phyloP scores from a whole-genome alignment of 805 yeast species.

The Saturnispora gosingensis region DNA sequence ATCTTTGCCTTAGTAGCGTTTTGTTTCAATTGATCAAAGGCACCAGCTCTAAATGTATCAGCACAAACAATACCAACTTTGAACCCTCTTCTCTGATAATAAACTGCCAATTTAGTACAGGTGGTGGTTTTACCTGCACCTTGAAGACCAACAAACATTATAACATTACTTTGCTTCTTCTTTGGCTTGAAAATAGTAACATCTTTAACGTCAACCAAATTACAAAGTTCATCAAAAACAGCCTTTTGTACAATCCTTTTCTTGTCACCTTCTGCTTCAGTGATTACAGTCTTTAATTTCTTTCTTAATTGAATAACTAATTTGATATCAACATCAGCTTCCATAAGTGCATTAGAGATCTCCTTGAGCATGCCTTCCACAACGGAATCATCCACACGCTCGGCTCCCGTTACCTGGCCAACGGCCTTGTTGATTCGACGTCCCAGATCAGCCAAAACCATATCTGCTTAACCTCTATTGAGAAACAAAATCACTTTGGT shows the following conservation, averaged over 20 bases:
- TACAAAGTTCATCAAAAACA: constrained; percentile 86
- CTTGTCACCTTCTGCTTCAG: constrained; percentile 56
- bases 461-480: constrained; percentile 18
- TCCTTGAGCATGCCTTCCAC: constrained; percentile 73
- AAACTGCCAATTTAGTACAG: constrained; percentile 92
- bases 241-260: constrained; percentile 81
- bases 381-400: constrained; percentile 47
- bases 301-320: constrained; percentile 72
- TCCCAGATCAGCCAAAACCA: constrained; percentile 79
- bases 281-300: constrained; percentile 52
- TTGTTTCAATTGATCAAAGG: constrained; percentile 95
- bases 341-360: constrained; percentile 81
- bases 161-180: constrained; percentile 68
- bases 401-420: constrained; percentile 48
- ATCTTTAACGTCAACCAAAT: constrained; percentile 63
- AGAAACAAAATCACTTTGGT: not conserved
- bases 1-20: constrained; percentile 92
- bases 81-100: constrained; percentile 86
- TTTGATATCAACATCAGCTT: constrained; percentile 87
- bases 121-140: constrained; percentile 99
- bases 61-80: constrained; percentile 97
- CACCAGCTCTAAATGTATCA: constrained; percentile 99
- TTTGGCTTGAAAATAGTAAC: constrained; percentile 59
- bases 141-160: constrained; percentile 97
- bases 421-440: constrained; percentile 69